These are phyloP conservation scores for Rhinocladiella similis DNA, from an alignment of 2,329 filamentous ascomycete species.

Conservation along the genomic window DNA sequence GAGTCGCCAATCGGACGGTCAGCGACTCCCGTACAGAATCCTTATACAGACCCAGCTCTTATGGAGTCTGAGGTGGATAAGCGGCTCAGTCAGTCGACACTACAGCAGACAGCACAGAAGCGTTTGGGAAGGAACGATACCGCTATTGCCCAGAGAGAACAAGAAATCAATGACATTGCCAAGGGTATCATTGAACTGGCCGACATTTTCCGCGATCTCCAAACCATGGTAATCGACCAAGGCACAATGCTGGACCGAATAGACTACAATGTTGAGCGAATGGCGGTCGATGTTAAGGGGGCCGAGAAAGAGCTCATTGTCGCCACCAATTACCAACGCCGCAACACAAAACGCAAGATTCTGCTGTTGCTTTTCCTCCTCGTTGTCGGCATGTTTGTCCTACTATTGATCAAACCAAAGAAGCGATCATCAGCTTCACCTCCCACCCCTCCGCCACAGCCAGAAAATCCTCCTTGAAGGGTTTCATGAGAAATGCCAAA, in stretches of 20 bases:
- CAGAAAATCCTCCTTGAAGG: conserved; percentile 7
- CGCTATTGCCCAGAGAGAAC: conserved; percentile 85
- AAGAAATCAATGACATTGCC: conserved; percentile 96
- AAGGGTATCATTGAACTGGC: conserved; percentile 97
- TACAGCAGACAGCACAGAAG: conserved; percentile 73
- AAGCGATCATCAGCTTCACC: conserved; percentile 12
- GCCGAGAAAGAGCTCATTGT: conserved; percentile 82
- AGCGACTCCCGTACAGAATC: conserved; percentile 56
- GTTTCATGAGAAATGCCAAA: too few species aligned
- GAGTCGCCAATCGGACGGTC: conserved; percentile 46
- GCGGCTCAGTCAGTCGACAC: conserved; percentile 83
- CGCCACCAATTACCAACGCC: conserved; percentile 83
- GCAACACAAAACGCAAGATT: conserved; percentile 85
- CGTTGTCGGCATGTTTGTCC: conserved; percentile 81
- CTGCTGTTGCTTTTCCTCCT: conserved; percentile 85
- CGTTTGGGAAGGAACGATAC: conserved; percentile 69
- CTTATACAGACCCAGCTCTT: conserved; percentile 81
- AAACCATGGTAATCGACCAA: conserved; percentile 92
- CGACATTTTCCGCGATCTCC: conserved; percentile 94
- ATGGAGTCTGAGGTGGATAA: conserved; percentile 93
- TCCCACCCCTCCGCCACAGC: conserved; percentile 14
- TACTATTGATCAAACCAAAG: conserved; percentile 79
- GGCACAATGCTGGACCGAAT: conserved; percentile 90
- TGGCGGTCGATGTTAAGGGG: conserved; percentile 88
- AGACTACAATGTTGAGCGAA: conserved; percentile 96